Base-by-base conservation (phyloP, 2,329 filamentous ascomycete genomes). In the Cercospora zeina region DNA sequence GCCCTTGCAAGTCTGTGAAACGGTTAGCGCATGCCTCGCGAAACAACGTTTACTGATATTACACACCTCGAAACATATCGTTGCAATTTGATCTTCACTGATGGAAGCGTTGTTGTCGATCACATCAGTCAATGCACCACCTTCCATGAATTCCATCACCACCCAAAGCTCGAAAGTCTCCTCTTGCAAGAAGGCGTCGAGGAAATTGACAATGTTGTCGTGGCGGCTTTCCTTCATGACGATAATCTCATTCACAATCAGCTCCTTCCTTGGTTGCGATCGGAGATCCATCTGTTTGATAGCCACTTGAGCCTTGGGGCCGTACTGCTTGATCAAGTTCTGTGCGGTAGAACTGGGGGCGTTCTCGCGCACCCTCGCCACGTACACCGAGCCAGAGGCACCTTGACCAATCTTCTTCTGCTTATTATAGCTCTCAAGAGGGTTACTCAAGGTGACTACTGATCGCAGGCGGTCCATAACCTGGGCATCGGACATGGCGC, bases 241-340 rank as follows among this genome's bases (percentile, higher is more conserved):
- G 80, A 99, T 96, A 73, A 99, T 99, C 74, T 99, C 95, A 77
- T 99, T 99, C 58, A 99, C 95, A 73, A 99, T 99, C 72, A 99
- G 81, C 78, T 99, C 95, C 82, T 99, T 99, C 62, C 95, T 85
- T 53, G 95, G 95, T 77, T 99, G 95, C 74, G 96, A 95, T 55
- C 93, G 91, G 60, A 99, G 85, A 79, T 99, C 95, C 95, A 99
- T 99, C 80, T 99, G 95, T 81, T 99, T 99, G 75, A 99, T 99
- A 45, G 95, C 95, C 65, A 99, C 95, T 75, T 97, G 91, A 54
- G 91, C 91, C 66, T 90, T 87, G 55, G 85, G 82, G 11, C 92
- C 93, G 73, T 96, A 89, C 68, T 88, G 86, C 45, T 89, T 87
- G 65, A 96, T 84, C 36, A 97, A 80, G 56, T 91, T 87, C 64